These are phyloP conservation scores for Trametes sanguinea DNA, from an alignment of 768 basidiomycete species.

Conservation along the genomic window DNA sequence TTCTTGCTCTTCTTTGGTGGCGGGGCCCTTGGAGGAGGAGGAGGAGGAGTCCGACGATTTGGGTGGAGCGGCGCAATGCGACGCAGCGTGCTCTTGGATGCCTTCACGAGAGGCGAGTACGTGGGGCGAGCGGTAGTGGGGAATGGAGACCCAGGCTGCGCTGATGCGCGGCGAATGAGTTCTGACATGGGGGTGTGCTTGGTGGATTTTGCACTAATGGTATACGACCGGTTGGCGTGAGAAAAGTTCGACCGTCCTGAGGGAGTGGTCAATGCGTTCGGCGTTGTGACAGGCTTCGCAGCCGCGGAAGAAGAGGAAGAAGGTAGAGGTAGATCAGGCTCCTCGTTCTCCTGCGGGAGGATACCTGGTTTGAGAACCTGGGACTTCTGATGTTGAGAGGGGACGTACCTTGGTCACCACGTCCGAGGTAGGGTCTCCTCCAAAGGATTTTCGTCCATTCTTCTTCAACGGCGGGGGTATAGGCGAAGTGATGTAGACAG, in stretches of 20 bases:
- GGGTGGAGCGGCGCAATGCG: constrained; percentile 77
- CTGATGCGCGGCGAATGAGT: constrained; percentile 71
- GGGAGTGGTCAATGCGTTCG: constrained; percentile 4
- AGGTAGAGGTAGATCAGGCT: neutral
- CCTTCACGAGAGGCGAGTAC: constrained; percentile 68
- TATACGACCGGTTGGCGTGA: constrained; percentile 34
- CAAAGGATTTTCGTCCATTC: constrained; percentile 9
- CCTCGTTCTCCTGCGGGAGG: constrained; percentile 12
- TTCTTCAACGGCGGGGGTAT: constrained; percentile 11
- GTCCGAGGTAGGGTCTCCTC: constrained; percentile 5
- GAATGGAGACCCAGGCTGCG: constrained; percentile 65
- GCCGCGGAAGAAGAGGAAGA: neutral
- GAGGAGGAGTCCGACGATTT: constrained; percentile 72
- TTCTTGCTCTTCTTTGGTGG: constrained; percentile 81
- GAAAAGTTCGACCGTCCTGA: constrained; percentile 11
- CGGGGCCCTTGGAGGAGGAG: constrained; percentile 67
- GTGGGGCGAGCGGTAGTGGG: constrained; percentile 37
- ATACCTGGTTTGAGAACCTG: neutral
- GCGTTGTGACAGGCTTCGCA: constrained; percentile 10
- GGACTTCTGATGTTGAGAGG: neutral
- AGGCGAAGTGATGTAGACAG: constrained; percentile 12
- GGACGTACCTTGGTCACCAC: constrained; percentile 18
- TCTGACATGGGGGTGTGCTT: constrained; percentile 71
- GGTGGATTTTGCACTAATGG: constrained; percentile 47
- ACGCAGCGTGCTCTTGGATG: constrained; percentile 61